Base-by-base conservation (phyloP, 495 filamentous ascomycete genomes). In the Penicillium cinerascens region DNA sequence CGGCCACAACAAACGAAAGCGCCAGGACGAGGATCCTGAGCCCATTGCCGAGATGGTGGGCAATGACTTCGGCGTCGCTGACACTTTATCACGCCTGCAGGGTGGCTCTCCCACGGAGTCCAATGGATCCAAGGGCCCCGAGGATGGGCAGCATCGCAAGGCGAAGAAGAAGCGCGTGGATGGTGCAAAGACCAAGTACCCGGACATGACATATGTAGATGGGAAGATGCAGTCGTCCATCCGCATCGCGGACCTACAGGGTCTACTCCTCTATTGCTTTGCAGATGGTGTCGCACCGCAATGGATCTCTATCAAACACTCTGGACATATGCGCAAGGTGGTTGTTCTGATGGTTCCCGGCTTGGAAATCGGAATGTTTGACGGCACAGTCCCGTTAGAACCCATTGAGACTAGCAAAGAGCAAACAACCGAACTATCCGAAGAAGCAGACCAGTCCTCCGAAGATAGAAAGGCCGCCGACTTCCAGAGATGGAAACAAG, bases 311-410 rank as follows among this genome's bases (percentile, higher is more conserved):
- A 78, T 95, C 42, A 80, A 82, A 58, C 81, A 96, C 63, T 87
- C 89, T 45, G 78, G 78, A 0, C 75, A 85, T 57, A 85, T 97
- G 45, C 77, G 83, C 33, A 95, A 92, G 67, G 85, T 91, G 18
- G 93, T 96, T 15, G 82, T 91, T n/a, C 70, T 97, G 51, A 92
- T 97, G 87, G 87, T 95, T 6, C 95, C 93, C 0, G 93, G 92
- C 10, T 68, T 97, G 13, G 91, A 96, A 66, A 81, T 87, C 57
- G 87, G 83, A 26, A 92, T 96, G 89, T 95, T 97, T 69, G 82
- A 91, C 71, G 80, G 81, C 20, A 78, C 72, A 11, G 78, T 89
- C 5, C 69, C 82, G 29, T 70, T 86, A 38, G 69, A 70, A 13
- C 36, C 57, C 0, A 36, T 44, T 9, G 42, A 49, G 7, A 36